Conservation (phyloP, 345 rosid genomes). For the thale cress (Arabidopsis thaliana) region DNA sequence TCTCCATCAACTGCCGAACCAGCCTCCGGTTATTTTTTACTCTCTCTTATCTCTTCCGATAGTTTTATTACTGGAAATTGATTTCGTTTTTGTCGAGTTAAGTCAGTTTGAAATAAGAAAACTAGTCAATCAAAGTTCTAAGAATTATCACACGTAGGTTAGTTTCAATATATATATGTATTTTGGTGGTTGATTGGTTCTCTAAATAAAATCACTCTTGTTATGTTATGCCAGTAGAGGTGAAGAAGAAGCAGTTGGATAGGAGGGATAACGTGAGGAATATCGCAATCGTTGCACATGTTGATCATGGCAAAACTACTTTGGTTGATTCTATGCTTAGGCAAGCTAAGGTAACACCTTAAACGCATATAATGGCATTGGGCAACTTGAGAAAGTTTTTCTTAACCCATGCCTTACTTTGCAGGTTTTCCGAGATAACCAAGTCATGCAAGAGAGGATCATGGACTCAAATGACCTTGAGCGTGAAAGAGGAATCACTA, state of each 20-base stretch:
- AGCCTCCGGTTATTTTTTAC: slow-evolving; percentile 52
- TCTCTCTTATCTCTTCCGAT: background rate
- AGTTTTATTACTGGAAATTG: slow-evolving; percentile 21
- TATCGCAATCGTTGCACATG: slow-evolving; percentile 96
- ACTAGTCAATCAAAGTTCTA: background rate
- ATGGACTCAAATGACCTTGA: slow-evolving; percentile 99
- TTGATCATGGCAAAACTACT: slow-evolving; percentile 98
- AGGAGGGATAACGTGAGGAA: slow-evolving; percentile 86
- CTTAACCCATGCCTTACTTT: slow-evolving; percentile 11
- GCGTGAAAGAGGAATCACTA: slow-evolving; percentile 97
- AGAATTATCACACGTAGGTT: background rate
- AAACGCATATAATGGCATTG: background rate
- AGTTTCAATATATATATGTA: background rate
- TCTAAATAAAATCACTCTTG: slow-evolving; percentile 26
- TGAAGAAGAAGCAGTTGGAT: slow-evolving; percentile 71
- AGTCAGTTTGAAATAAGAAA: slow-evolving; percentile 4
- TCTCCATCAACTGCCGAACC: slow-evolving; percentile 62
- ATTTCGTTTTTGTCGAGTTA: slow-evolving; percentile 12
- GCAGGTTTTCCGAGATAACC: slow-evolving; percentile 97
- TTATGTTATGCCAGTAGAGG: slow-evolving; percentile 57
- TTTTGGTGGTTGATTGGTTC: slow-evolving; percentile 6
- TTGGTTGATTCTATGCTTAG: slow-evolving; percentile 95
- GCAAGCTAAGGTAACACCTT: slow-evolving; percentile 77
- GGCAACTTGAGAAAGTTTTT: background rate
- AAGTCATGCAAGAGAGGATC: slow-evolving; percentile 84